A percentile compares a stretch with the other conserved stretches of the same genome.
Evolutionary conservation across 495 filamentous ascomycete genomes (phyloP).

Genomic region (Paragyromitra xinjiangensis): DNA sequence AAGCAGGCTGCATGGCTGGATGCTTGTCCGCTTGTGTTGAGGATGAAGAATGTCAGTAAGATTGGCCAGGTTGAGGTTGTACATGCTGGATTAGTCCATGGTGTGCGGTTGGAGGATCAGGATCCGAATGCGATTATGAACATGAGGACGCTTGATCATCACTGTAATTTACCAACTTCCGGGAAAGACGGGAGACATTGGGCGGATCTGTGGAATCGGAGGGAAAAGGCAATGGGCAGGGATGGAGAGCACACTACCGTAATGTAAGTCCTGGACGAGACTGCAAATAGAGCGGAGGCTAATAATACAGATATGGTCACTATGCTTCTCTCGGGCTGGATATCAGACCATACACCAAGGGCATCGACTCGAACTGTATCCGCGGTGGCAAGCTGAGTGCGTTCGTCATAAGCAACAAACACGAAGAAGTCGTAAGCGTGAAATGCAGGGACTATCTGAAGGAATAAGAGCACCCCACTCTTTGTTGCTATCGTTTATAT

Average conservation of each 20-base stretch:
- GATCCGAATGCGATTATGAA: constrained; percentile 87
- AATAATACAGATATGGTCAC: constrained; percentile 76
- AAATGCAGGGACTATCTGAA: constrained; percentile 37
- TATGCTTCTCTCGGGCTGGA: constrained; percentile 77
- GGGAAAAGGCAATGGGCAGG: constrained; percentile 11
- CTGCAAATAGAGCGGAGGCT: background rate
- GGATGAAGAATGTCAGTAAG: constrained; percentile 67
- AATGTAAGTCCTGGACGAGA: constrained; percentile 32
- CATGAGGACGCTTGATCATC: constrained; percentile 75
- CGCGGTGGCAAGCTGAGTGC: constrained; percentile 78
- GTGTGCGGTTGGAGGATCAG: constrained; percentile 68
- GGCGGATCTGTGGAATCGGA: constrained; percentile 67
- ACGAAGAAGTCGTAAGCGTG: constrained; percentile 34
- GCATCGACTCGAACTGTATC: constrained; percentile 83
- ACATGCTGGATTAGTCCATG: constrained; percentile 84
- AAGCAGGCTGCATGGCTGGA: constrained; percentile 76
- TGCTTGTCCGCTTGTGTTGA: constrained; percentile 76
- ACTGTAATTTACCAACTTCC: constrained; percentile 47
- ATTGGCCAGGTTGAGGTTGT: constrained; percentile 75
- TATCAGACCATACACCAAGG: constrained; percentile 75
- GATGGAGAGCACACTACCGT: constrained; percentile 38
- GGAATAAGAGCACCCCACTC: background rate
- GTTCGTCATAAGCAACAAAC: constrained; percentile 63
- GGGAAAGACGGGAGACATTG: constrained; percentile 48
- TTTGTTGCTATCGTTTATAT: background rate